phyloP scores from a whole-genome alignment of 208 protist species.

The Trypanosoma platydactyli region DNA sequence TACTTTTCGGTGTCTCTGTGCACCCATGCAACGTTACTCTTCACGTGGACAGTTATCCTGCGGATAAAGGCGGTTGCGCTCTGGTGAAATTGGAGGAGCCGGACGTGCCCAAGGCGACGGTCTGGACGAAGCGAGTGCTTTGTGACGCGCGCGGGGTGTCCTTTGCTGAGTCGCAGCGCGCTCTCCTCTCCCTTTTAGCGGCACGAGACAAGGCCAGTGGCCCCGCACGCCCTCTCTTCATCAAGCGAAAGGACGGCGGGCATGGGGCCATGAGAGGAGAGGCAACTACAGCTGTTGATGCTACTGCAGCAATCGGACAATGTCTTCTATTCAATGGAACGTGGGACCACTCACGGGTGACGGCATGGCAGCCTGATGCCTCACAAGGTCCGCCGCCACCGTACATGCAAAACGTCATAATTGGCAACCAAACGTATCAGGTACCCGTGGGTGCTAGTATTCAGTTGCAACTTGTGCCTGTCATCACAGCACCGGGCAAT shows the following conservation, averaged over 20 bases:
- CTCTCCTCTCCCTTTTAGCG: conserved; percentile 21
- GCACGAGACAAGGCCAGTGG: conserved; percentile 19
- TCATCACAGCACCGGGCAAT: conserved; percentile 40
- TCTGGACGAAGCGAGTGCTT: conserved; percentile 31
- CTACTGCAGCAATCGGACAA: conserved; percentile 1
- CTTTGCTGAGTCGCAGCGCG: conserved; percentile 18
- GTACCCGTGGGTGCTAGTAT: conserved; percentile 49
- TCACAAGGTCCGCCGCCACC: conserved; percentile 32
- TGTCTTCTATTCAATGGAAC: conserved; percentile 20
- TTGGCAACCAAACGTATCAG: conserved; percentile 57
- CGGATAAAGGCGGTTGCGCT: conserved; percentile 26
- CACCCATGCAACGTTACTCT: conserved; percentile 28
- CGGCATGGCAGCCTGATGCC: conserved; percentile 6
- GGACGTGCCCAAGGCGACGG: conserved; percentile 23
- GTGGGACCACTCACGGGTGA: conserved; percentile 18
- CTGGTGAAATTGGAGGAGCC: conserved; percentile 23
- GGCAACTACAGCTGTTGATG: background rate
- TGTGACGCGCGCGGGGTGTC: conserved; percentile 29
- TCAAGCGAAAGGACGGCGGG: conserved; percentile 11
- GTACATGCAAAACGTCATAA: conserved; percentile 50
- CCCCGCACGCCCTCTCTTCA: conserved; percentile 19
- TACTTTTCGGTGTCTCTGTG: conserved; percentile 28
- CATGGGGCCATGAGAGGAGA: background rate
- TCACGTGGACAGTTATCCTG: conserved; percentile 22
- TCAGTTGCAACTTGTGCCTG: conserved; percentile 62